These are phyloP conservation scores for Myriosclerotinia curreyana DNA, from an alignment of 2,329 filamentous ascomycete species.

Conservation along the genomic window DNA sequence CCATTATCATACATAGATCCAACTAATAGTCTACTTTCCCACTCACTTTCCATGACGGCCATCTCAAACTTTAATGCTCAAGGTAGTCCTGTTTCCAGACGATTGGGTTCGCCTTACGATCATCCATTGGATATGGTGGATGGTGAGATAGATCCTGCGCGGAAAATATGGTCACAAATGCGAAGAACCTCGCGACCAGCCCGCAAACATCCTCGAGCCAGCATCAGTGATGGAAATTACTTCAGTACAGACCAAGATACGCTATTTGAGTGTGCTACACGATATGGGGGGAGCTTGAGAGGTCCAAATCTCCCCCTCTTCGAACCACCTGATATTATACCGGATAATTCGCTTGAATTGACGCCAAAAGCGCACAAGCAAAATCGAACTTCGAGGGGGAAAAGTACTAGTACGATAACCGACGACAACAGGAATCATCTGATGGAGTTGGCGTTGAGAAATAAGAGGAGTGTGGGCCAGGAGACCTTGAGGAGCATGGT, in stretches of 20 bases:
- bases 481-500: constrained; percentile 32
- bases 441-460: constrained; percentile 29
- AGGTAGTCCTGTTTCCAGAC: constrained; percentile 5
- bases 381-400: background rate
- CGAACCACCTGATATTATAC: constrained; percentile 23
- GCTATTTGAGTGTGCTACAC: background rate
- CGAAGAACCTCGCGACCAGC: constrained; percentile 31
- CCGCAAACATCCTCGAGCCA: constrained; percentile 26
- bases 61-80: constrained; percentile 9
- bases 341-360: constrained; percentile 23
- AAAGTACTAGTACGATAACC: background rate
- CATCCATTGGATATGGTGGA: constrained; percentile 11
- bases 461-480: constrained; percentile 31
- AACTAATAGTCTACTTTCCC: background rate
- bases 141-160: constrained; percentile 35
- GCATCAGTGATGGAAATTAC: constrained; percentile 32
- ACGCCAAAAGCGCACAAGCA: background rate
- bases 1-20: background rate
- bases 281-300: constrained; percentile 1
- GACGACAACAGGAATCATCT: constrained; percentile 25
- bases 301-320: background rate
- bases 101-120: constrained; percentile 11
- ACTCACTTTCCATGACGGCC: constrained; percentile 18
- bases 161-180: constrained; percentile 39
- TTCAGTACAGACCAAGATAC: constrained; percentile 22